phyloP scores from a whole-genome alignment of 441 rosid genomes.

The Daphne laureola region DNA sequence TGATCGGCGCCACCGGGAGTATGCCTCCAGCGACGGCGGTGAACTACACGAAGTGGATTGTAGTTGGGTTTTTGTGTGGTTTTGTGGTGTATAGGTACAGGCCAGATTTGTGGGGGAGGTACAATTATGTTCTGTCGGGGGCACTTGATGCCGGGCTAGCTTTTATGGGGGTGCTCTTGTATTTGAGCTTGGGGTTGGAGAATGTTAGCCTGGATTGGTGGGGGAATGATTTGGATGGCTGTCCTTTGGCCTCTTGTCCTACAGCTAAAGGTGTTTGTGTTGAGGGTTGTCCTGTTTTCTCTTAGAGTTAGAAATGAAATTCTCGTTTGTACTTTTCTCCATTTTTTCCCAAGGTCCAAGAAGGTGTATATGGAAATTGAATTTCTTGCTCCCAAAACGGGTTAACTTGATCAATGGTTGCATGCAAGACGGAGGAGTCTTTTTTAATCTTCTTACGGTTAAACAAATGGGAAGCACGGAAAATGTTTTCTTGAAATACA shows the following conservation, averaged over 20 bases:
- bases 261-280: constrained; percentile 57
- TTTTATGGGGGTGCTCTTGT: constrained; percentile 87
- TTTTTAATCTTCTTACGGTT: no score
- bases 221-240: constrained; percentile 96
- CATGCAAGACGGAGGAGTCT: no score
- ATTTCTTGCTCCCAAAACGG: no score
- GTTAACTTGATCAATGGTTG: no score
- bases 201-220: constrained; percentile 68
- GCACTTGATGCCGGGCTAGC: constrained; percentile 91
- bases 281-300: constrained; percentile 75
- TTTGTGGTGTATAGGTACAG: constrained; percentile 65
- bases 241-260: constrained; percentile 82
- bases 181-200: constrained; percentile 74
- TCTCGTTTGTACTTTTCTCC: not conserved
- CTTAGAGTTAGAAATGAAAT: constrained; percentile 23
- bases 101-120: constrained; percentile 75
- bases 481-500: no score
- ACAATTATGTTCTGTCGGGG: constrained; percentile 86
- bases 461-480: no score
- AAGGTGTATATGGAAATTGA: no score
- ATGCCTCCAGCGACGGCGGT: constrained; percentile 99
- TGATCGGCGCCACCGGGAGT: constrained; percentile 69
- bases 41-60: constrained; percentile 85
- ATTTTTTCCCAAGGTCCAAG: not conserved
- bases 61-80: constrained; percentile 74